Conservation (phyloP, 2,329 filamentous ascomycete genomes). For the Hirsutella minnesotensis region DNA sequence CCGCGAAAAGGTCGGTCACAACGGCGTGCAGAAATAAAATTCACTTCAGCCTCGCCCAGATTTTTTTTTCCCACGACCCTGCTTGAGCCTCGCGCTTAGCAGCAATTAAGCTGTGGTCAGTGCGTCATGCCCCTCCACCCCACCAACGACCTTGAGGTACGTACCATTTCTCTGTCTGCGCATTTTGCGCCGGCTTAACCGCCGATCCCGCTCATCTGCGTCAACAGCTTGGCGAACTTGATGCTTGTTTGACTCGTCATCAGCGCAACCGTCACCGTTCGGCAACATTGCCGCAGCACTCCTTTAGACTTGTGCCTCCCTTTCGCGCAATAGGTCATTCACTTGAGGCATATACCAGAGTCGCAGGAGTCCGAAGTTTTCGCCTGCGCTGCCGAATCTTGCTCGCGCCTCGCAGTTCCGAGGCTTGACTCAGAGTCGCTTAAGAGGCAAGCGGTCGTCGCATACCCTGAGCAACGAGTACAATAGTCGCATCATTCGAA, state of each 20-base stretch:
- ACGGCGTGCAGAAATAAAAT: not conserved
- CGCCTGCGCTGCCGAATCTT: no score
- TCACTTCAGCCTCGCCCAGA: slow-evolving; percentile 10
- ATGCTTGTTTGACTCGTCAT: not conserved
- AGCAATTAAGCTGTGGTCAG: slow-evolving; percentile 21
- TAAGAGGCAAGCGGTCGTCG: no score
- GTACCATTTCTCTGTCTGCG: not conserved
- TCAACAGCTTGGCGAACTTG: not conserved
- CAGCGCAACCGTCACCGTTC: no score
- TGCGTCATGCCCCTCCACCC: slow-evolving; percentile 20
- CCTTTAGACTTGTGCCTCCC: no score
- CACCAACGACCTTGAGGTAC: no score
- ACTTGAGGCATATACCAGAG: no score
- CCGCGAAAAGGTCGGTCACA: not conserved
- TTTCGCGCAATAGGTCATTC: not conserved
- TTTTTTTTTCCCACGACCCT: slow-evolving; percentile 16
- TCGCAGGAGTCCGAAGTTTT: no score
- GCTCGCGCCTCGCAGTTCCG: no score
- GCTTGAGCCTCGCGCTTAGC: not conserved
- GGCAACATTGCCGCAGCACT: no score
- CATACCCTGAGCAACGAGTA: no score
- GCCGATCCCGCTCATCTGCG: not conserved
- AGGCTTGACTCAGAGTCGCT: no score
- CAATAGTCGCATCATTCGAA: no score
- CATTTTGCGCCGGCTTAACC: not conserved